Conservation (phyloP, 352 stramenopile species). For the Pythium dissimile region DNA sequence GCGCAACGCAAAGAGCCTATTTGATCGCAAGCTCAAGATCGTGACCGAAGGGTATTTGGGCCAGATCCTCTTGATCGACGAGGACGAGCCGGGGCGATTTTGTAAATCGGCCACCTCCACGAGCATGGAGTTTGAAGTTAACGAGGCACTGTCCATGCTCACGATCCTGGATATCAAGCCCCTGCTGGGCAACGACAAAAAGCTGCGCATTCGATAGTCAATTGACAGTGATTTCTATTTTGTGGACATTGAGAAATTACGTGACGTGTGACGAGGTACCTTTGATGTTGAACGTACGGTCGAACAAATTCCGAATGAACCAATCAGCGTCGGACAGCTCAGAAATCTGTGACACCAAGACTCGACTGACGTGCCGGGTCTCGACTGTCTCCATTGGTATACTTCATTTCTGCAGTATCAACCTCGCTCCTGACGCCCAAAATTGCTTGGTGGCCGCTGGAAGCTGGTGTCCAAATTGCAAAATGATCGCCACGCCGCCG, state of each 20-base stretch:
- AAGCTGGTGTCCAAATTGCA: too few relatives aligned
- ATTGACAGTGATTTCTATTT: too few relatives aligned
- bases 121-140: slow-evolving; percentile 23
- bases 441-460: too few relatives aligned
- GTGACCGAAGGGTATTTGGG: slow-evolving; percentile 20
- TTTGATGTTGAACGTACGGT: too few relatives aligned
- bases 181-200: slow-evolving; percentile 21
- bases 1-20: slow-evolving; percentile 21
- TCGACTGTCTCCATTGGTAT: neutral
- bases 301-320: too few relatives aligned
- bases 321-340: too few relatives aligned
- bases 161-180: slow-evolving; percentile 33
- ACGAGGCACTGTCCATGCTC: slow-evolving; percentile 28
- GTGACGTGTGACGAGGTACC: too few relatives aligned
- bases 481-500: neutral
- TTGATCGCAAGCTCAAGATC: slow-evolving; percentile 25
- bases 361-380: too few relatives aligned
- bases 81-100: slow-evolving; percentile 18
- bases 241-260: too few relatives aligned
- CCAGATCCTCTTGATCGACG: slow-evolving; percentile 26
- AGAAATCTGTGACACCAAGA: too few relatives aligned
- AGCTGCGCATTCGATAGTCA: slow-evolving; percentile 6
- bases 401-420: neutral
- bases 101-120: neutral
- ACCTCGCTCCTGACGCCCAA: too few relatives aligned